Evolutionary conservation across 2,329 filamentous ascomycete genomes (phyloP).

Genomic region (Incumbomyces lentus): DNA sequence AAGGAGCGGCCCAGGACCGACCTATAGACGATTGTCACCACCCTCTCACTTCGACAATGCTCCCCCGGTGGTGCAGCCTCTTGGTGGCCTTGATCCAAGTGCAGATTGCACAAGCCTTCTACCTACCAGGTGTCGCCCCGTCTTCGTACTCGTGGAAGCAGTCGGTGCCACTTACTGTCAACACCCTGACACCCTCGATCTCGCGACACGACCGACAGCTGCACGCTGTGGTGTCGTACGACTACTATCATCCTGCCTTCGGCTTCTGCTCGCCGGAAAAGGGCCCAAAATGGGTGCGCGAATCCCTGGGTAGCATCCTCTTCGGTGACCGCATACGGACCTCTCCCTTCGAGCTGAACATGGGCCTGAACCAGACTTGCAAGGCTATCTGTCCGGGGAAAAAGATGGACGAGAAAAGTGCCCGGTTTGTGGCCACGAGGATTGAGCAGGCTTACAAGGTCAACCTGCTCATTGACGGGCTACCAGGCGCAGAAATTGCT

Average conservation of each 20-base stretch:
- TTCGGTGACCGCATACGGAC: constrained; percentile 96
- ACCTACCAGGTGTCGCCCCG: constrained; percentile 89
- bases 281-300: constrained; percentile 68
- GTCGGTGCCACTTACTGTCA: constrained; percentile 78
- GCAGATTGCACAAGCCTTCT: constrained; percentile 53
- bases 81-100: constrained; percentile 1
- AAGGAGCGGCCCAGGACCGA: too few species aligned
- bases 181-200: constrained; percentile 78
- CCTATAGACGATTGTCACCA: too few species aligned
- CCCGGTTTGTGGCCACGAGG: constrained; percentile 69
- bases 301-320: constrained; percentile 88
- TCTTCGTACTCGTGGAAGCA: constrained; percentile 79
- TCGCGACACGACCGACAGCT: constrained; percentile 67
- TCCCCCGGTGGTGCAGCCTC: neutral
- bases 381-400: constrained; percentile 63
- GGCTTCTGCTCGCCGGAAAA: constrained; percentile 75
- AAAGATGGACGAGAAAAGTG: constrained; percentile 55
- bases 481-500: constrained; percentile 79
- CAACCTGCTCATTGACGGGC: constrained; percentile 90
- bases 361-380: constrained; percentile 80
- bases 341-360: constrained; percentile 82
- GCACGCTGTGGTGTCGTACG: constrained; percentile 87
- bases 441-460: constrained; percentile 82
- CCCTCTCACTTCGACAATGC: neutral
- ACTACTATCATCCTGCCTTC: constrained; percentile 86